Base-by-base conservation (phyloP, 1,284 basidiomycete genomes). In the Tremellales sp. region DNA sequence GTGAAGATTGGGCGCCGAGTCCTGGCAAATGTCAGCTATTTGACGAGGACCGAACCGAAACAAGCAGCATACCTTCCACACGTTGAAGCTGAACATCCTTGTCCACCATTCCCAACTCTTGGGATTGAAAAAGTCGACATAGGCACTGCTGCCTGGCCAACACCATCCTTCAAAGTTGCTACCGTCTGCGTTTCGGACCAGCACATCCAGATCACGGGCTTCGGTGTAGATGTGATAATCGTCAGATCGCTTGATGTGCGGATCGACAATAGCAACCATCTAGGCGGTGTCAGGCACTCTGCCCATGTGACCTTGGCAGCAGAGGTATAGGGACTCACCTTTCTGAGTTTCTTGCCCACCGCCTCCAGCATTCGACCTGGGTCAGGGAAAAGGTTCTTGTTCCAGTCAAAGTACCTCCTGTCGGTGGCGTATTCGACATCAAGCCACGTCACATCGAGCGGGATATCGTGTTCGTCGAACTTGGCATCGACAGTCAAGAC, bases 361-460 rank as follows among this genome's bases (percentile, higher is more conserved):
- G 89, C 86, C 45, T 88, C 83, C 51, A 86, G 82, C 96, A 99
- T 97, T 42, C 86, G 83, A 24, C 90, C 84, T 0, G 96, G 94
- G 66, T 96, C 86, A 8, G 92, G 89, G 83, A 98, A 98, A 37
- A 79, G 81, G 74, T 86, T 87, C 57, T 85, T 78, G 66, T 97
- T 85, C 96, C 96, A 98, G 51, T 97, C 89, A 73, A 97, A 93
- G 79, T 97, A 98, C 75, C 92, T 89, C 76, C 97, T 91, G 44
- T 92, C 89, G 48, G 88, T 84, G 0, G 91, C 80, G 69, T 96
- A 94, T 72, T 97, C 96, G 63, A 99, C 97, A 75, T 98, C 96
- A 40, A 98, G 82, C 96, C 96, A 98, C 65, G 97, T 87, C 6
- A 96, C 92, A 65, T 97, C 96, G 31, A 97, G 84, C 0, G 96